Conservation (phyloP, 2,329 filamentous ascomycete species). For the Ophiocordyceps camponoti-floridani region DNA sequence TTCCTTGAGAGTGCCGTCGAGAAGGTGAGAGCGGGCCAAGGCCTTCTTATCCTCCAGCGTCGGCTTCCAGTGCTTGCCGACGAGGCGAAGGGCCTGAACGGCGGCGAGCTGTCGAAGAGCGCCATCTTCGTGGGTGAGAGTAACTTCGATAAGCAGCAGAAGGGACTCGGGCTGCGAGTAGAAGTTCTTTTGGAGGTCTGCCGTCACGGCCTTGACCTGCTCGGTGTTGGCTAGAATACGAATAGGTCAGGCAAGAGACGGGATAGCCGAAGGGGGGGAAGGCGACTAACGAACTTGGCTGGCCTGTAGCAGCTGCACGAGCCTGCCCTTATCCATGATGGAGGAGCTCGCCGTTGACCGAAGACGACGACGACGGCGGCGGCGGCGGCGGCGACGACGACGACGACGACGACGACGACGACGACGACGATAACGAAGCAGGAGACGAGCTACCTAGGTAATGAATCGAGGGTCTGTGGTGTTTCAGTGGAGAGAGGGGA, state of each 20-base stretch:
- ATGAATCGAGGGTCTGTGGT: no score
- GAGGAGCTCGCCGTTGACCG: constrained; percentile 2
- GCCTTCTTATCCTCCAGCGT: constrained; percentile 61
- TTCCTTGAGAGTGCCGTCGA: constrained; percentile 72
- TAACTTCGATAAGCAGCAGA: constrained; percentile 70
- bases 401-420: not conserved
- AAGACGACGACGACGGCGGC: not conserved
- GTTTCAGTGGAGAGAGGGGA: no score
- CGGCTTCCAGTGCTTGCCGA: constrained; percentile 69
- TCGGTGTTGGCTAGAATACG: constrained; percentile 57
- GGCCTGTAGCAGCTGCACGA: constrained; percentile 73
- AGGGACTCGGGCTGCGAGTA: constrained; percentile 76
- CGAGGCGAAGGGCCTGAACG: constrained; percentile 72
- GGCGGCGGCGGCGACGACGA: not conserved
- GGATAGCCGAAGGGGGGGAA: no score
- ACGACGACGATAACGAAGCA: not conserved
- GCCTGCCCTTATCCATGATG: constrained; percentile 43
- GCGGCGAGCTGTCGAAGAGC: constrained; percentile 77
- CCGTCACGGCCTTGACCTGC: constrained; percentile 76
- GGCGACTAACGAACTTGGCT: constrained; percentile 62
- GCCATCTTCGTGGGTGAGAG: constrained; percentile 56
- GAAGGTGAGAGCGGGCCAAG: constrained; percentile 62
- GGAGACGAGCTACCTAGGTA: not conserved
- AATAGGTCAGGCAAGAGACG: not conserved
- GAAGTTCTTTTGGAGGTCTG: constrained; percentile 81